Base-by-base conservation (phyloP, 768 basidiomycete species). In the Infundibulicybe gibba region DNA sequence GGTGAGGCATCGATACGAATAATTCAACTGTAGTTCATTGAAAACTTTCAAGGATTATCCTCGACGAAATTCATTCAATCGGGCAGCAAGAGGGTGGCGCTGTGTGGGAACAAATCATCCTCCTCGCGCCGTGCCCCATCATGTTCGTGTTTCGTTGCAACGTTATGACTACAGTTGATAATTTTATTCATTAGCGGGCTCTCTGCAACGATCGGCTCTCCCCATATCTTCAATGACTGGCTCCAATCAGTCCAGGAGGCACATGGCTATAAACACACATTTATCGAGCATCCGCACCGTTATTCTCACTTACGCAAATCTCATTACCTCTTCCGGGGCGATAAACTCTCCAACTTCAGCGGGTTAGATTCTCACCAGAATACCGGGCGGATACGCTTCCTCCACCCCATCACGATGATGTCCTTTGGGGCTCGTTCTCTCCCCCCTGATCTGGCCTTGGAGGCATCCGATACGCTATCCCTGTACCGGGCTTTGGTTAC, bases 271-370 rank as follows among this genome's bases (percentile, higher is more conserved):
- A 61, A 76, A 21, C 79, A 87, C 58, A 68, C 66, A 2, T 79
- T 81, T 56, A 74, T 88, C 35, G 61, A 80, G 44, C 81, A 86
- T 58, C 77, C 75, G 1, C 79, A 87, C 60, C 78, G 86, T 10
- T 88, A 86, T 58, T 87, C 84, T 3, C 84, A 87, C 52, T 72
- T 88, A 2, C 76, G 87, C 38, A 88, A 88, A 59, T 85, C 76
- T 57, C 71, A 65, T 48, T 88, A 85, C 54, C 58, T 68, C 32
- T 52, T 68, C 15, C 58, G 61, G 10, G 50, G 51, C 6, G 43
- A 54, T 1, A 20, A 34, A 3, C 11, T 11, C 43, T 13, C 32
- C 4, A 14, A n/a, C 41, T 80, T 75, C 62, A 51, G 43, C 33
- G 71, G 75, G 11, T 56, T 83, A 21, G 42, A 57, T 11, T 43